Evolutionary conservation across 2,329 filamentous ascomycete species (phyloP), one percentile per base, ranked within the genome.

Genomic region (Exophiala viscosa): DNA sequence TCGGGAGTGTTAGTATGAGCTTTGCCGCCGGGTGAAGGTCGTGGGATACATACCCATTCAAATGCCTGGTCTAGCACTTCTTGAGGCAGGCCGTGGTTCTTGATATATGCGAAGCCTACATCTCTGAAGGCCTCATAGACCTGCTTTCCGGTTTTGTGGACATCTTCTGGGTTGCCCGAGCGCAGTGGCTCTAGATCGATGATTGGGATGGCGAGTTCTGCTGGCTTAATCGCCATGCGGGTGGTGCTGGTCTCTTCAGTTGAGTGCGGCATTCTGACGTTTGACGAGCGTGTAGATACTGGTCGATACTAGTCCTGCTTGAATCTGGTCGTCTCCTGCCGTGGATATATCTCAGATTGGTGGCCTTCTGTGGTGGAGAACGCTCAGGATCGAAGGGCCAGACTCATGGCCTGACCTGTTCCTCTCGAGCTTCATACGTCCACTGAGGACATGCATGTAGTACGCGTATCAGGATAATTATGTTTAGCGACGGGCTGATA

Each of bases 41-140:
- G 5, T 36, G 17, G 38, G 23, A 42, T 18, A 18, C 54, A 41
- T 49, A 61, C 59, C 57, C 55, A 55, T 34, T 58, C 50, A 42
- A 61, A 61, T 20, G 55, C 50, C 43, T 57, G 39, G 33, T 61
- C 52, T 20, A 60, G 31, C 5, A 50, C 33, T 15, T 66, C 60
- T 33, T 61, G 60, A 2, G 59, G 48, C 0, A 75, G 56, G 1
- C 69, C 69, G 49, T 73, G 69, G 40, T 71, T 70, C 46, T 60
- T 65, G 23, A 75, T 61, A 52, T 73, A 72, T 34, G 73, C 71
- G 52, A 75, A 75, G 2, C 72, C 72, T 7, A 69, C 64, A 5
- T 59, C 60, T 14, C 63, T 64, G 28, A 72, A 72, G 1, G 70
- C 71, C 5, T 63, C 48, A 47, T 71, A 70, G 23, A 74, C 67